Evolutionary conservation across 768 basidiomycete species (phyloP).

Genomic region (Leccinum disarticulatum): DNA sequence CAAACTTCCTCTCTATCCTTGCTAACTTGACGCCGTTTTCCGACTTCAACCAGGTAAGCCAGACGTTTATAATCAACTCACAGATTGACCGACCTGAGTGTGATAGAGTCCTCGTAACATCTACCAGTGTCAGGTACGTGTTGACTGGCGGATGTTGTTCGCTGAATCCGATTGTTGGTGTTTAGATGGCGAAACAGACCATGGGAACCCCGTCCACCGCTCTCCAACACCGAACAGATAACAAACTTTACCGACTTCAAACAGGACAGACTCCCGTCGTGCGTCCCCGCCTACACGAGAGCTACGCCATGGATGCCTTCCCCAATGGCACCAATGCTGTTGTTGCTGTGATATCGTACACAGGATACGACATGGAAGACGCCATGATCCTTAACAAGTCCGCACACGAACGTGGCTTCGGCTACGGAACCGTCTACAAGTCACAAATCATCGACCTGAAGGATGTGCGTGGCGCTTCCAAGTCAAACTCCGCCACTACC

Average conservation of each 20-base stretch:
- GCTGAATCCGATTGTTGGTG: slow-evolving; percentile 7
- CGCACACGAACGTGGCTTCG: slow-evolving; percentile 96
- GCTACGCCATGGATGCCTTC: slow-evolving; percentile 97
- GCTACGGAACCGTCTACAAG: slow-evolving; percentile 95
- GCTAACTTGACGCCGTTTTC: slow-evolving; percentile 99
- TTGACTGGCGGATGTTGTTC: neutral
- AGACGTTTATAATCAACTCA: neutral
- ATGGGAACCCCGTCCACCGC: slow-evolving; percentile 99
- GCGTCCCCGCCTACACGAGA: slow-evolving; percentile 86
- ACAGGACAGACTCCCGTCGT: slow-evolving; percentile 94
- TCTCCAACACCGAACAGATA: slow-evolving; percentile 89
- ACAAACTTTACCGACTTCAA: slow-evolving; percentile 96
- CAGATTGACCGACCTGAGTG: slow-evolving; percentile 1
- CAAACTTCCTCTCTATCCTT: slow-evolving; percentile 93
- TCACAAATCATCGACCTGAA: slow-evolving; percentile 88
- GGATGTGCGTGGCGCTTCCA: slow-evolving; percentile 68
- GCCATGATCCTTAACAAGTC: slow-evolving; percentile 99
- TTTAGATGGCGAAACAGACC: slow-evolving; percentile 98
- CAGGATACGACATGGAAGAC: slow-evolving; percentile 99
- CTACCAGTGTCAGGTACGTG: slow-evolving; percentile 83
- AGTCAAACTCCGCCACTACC: slow-evolving; percentile 53
- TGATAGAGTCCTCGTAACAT: slow-evolving; percentile 83
- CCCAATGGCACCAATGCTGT: slow-evolving; percentile 98
- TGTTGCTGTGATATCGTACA: slow-evolving; percentile 99
- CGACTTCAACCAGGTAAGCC: slow-evolving; percentile 92